A percentile compares a stretch with the other conserved stretches of the same genome.
These are phyloP conservation scores for Chaetomiaceae sp. DNA, from an alignment of 2,329 filamentous ascomycete genomes.

Conservation along the genomic window DNA sequence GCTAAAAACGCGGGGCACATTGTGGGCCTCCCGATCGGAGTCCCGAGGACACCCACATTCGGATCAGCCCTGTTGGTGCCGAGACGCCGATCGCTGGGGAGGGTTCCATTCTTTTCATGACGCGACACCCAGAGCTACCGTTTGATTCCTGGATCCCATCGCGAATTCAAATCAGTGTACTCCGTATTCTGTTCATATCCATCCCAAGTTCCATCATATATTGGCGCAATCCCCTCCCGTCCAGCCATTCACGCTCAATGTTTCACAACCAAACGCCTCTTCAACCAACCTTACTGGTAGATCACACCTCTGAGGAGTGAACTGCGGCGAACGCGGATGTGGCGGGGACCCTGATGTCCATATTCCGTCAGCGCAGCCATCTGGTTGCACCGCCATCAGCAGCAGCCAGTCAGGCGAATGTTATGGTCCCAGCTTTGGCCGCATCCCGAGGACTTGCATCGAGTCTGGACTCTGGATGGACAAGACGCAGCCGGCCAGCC, in stretches of 20 bases:
- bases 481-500: neutral
- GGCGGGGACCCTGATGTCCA: too few species aligned
- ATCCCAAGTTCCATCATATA: too few species aligned
- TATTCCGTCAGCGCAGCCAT: neutral
- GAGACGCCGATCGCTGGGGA: neutral
- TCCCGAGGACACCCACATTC: neutral
- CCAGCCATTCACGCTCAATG: too few species aligned
- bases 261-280: too few species aligned
- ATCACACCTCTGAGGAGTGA: too few species aligned
- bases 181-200: too few species aligned
- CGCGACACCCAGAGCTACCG: too few species aligned
- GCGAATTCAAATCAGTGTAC: too few species aligned
- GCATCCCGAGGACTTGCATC: slow-evolving; percentile 10
- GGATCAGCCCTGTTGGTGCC: neutral
- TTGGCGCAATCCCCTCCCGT: too few species aligned
- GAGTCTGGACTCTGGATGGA: neutral
- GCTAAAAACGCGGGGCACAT: neutral
- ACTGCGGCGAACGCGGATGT: neutral
- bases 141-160: too few species aligned
- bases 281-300: too few species aligned
- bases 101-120: too few species aligned
- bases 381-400: slow-evolving; percentile 4
- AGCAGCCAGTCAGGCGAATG: slow-evolving; percentile 4
- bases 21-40: neutral
- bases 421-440: neutral